These are phyloP conservation scores for Scheffersomyces amazonensis DNA, from an alignment of 805 yeast genomes.

Conservation along the genomic window DNA sequence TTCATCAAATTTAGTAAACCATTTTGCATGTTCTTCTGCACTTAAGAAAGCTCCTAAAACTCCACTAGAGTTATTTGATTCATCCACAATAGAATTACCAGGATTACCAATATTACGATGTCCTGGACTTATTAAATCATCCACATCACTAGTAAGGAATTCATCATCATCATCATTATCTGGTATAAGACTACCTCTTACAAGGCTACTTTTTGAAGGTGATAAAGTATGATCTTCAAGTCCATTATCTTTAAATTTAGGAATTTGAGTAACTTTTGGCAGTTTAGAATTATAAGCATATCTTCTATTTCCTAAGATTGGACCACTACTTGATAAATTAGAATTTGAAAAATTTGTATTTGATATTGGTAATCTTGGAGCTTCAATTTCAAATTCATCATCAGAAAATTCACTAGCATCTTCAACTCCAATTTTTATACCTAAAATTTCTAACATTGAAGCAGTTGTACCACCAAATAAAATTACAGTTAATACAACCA, in stretches of 20 bases:
- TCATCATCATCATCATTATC: conserved; percentile 16
- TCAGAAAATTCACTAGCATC: conserved; percentile 75
- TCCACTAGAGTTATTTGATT: conserved; percentile 18
- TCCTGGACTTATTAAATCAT: conserved; percentile 26
- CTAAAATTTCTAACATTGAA: conserved; percentile 92
- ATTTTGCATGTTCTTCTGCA: conserved; percentile 74
- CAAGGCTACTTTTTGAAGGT: conserved; percentile 17
- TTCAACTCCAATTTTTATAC: conserved; percentile 87
- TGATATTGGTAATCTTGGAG: conserved; percentile 41
- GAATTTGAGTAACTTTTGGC: conserved; percentile 4
- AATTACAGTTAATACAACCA: conserved; percentile 93
- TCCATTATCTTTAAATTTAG: conserved; percentile 1
- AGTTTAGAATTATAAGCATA: conserved; percentile 5
- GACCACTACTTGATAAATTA: background rate
- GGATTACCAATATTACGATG: conserved; percentile 5
- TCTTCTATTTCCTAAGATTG: conserved; percentile 16
- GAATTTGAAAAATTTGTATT: background rate
- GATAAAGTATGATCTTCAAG: conserved; percentile 4
- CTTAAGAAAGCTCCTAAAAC: conserved; percentile 40
- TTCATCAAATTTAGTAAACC: conserved; percentile 95
- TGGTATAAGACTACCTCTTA: conserved; percentile 3
- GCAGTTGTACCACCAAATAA: conserved; percentile 98
- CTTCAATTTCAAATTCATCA: conserved; percentile 94
- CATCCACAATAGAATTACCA: background rate
- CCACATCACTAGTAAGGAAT: conserved; percentile 30